Conservation (phyloP, 495 filamentous ascomycete species). For the Aspergillus conjunctus region DNA sequence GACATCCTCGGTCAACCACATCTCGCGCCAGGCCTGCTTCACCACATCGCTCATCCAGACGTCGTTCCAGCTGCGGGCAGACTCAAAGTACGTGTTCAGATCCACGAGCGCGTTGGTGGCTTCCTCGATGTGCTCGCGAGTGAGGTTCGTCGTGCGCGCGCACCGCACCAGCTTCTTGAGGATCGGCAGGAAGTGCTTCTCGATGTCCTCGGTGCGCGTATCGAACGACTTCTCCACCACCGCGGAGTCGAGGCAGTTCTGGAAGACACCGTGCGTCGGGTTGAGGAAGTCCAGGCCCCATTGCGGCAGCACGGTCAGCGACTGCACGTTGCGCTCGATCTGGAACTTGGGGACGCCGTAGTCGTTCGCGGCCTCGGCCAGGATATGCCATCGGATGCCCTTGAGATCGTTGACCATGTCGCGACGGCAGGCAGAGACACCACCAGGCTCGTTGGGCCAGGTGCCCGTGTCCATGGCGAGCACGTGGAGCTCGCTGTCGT, state of each 20-base stretch:
- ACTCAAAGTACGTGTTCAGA: slow-evolving; percentile 61
- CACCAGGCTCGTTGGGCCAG: slow-evolving; percentile 66
- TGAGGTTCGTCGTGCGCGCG: slow-evolving; percentile 52
- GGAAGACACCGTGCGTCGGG: slow-evolving; percentile 61
- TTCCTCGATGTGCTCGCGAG: slow-evolving; percentile 51
- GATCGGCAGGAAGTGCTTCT: slow-evolving; percentile 60
- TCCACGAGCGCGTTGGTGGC: slow-evolving; percentile 58
- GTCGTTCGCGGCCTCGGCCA: slow-evolving; percentile 65
- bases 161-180: slow-evolving; percentile 58
- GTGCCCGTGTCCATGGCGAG: slow-evolving; percentile 63
- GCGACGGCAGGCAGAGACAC: slow-evolving; percentile 65
- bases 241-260: slow-evolving; percentile 60
- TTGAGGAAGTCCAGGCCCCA: slow-evolving; percentile 66
- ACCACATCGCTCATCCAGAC: slow-evolving; percentile 63
- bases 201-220: slow-evolving; percentile 51
- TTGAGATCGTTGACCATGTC: slow-evolving; percentile 64
- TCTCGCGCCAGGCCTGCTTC: slow-evolving; percentile 57
- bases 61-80: slow-evolving; percentile 60
- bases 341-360: slow-evolving; percentile 65
- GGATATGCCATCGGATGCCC: slow-evolving; percentile 63
- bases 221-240: slow-evolving; percentile 57
- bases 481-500: slow-evolving; percentile 60
- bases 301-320: slow-evolving; percentile 62
- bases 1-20: slow-evolving; percentile 60
- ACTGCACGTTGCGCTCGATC: slow-evolving; percentile 64